Base-by-base conservation (phyloP, 129 eudicot genomes). In the Ambrosia artemisiifolia region DNA sequence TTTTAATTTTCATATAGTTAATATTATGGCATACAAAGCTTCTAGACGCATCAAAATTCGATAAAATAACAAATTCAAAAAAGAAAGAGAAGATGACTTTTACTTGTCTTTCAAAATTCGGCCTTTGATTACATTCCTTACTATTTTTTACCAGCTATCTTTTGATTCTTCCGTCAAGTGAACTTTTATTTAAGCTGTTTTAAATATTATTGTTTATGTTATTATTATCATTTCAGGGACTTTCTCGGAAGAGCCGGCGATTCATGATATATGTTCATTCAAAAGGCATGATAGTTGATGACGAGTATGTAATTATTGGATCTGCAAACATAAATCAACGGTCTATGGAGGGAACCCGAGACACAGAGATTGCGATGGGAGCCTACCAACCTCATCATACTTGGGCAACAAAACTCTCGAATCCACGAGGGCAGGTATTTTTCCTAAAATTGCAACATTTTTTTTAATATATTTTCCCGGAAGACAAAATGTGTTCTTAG, bases 291-390 rank as follows among this genome's bases (percentile, higher is more conserved):
- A 87, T 93, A 78, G 98, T 89, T 65, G 98, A 93, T 83, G 98
- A 93, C 46, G 98, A 93, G 71, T 93, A 85, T 55, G 88, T 89
- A 60, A 87, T 93, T 42, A 55, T 93, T 47, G 96, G 98, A 49
- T 89, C 96, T 8, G 98, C 98, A 76, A 93, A 93, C 68, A 93
- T 89, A 10, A 93, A 93, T 81, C 96, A 93, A 63, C 90, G 98
- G 18, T 93, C 98, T 48, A 67, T 93, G 86, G 98, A 93, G 81
- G 98, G 98, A 33, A 87, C 90, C 49, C 81, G 98, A 79, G 98
- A 93, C 85, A 89, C 98, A 16, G 98, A 93, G 82, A 93, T 93
- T 70, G 98, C 98, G 28, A 93, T 93, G 98, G 98, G 98, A 56
- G 96, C 95, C 16, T 93, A 93, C 78, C 98, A 93, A 69, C 98